Evolutionary conservation across 2,329 filamentous ascomycete species (phyloP).

Genomic region (Xylariaceae sp.): DNA sequence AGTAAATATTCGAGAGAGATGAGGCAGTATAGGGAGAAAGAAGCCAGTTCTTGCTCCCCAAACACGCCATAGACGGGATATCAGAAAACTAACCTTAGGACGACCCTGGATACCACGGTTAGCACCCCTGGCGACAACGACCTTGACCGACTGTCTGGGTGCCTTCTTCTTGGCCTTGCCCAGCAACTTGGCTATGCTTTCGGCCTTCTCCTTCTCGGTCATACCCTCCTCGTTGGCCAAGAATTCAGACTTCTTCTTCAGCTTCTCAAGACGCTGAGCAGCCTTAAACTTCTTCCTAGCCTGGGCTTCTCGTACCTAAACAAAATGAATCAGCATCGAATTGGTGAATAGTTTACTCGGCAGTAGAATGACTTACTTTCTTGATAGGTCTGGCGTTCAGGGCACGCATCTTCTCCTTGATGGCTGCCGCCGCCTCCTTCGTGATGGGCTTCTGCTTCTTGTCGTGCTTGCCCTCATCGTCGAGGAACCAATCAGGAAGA

Average conservation of each 20-base stretch:
- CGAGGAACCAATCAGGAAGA: conserved; percentile 94
- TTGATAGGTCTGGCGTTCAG: conserved; percentile 48
- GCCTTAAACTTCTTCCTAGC: conserved; percentile 96
- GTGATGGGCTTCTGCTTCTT: conserved; percentile 83
- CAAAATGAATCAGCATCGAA: conserved; percentile 5
- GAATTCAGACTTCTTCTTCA: conserved; percentile 94
- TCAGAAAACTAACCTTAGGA: conserved; percentile 52
- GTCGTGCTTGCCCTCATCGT: conserved; percentile 83
- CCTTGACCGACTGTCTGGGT: conserved; percentile 65
- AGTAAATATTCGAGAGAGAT: neutral
- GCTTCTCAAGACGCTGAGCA: conserved; percentile 82
- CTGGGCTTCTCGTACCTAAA: conserved; percentile 75
- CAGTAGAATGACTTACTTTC: conserved; percentile 52
- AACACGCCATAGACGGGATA: neutral
- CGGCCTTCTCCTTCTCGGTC: conserved; percentile 94
- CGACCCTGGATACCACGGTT: conserved; percentile 83
- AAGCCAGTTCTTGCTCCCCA: neutral
- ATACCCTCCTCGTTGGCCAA: conserved; percentile 84
- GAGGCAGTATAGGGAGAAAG: neutral
- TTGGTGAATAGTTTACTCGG: neutral
- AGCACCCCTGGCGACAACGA: conserved; percentile 79
- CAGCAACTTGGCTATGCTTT: conserved; percentile 75
- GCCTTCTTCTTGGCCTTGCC: conserved; percentile 82
- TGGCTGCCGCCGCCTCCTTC: conserved; percentile 81
- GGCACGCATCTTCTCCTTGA: conserved; percentile 89